phyloP scores from a whole-genome alignment of 2,329 filamentous ascomycete species.

The Zasmidium cellare region DNA sequence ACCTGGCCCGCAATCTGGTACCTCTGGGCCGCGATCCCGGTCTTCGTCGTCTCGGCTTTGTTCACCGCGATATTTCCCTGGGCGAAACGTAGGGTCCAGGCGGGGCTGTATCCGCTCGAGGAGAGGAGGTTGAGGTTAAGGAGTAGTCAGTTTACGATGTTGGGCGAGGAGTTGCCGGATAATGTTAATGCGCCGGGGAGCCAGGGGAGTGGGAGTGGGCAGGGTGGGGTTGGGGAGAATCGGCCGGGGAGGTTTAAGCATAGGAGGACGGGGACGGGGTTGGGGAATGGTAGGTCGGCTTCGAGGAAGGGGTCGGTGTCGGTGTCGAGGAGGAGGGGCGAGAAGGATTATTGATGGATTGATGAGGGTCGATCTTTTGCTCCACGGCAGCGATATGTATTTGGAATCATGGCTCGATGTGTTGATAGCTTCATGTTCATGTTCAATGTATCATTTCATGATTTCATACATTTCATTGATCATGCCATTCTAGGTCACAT shows the following conservation, averaged over 20 bases:
- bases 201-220: not conserved
- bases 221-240: constrained; percentile 3
- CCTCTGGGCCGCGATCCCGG: constrained; percentile 34
- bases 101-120: constrained; percentile 28
- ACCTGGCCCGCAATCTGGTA: constrained; percentile 35
- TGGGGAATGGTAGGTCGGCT: not conserved
- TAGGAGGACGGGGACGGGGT: constrained; percentile 4
- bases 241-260: constrained; percentile 16
- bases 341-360: not conserved
- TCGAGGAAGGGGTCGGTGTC: not conserved
- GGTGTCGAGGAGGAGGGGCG: not conserved
- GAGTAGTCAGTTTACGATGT: constrained; percentile 35
- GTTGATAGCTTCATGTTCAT: too few relatives aligned
- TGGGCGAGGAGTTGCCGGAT: constrained; percentile 36
- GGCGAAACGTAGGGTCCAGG: constrained; percentile 28
- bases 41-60: constrained; percentile 30
- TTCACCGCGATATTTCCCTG: constrained; percentile 33
- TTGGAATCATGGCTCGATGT: too few relatives aligned
- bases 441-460: too few relatives aligned
- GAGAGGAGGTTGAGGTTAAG: constrained; percentile 25
- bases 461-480: not conserved
- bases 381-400: too few relatives aligned
- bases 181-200: constrained; percentile 23
- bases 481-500: not conserved
- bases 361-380: too few relatives aligned